Evolutionary conservation across 257 asterid species (phyloP).

Genomic region (Solanum sitiens): DNA sequence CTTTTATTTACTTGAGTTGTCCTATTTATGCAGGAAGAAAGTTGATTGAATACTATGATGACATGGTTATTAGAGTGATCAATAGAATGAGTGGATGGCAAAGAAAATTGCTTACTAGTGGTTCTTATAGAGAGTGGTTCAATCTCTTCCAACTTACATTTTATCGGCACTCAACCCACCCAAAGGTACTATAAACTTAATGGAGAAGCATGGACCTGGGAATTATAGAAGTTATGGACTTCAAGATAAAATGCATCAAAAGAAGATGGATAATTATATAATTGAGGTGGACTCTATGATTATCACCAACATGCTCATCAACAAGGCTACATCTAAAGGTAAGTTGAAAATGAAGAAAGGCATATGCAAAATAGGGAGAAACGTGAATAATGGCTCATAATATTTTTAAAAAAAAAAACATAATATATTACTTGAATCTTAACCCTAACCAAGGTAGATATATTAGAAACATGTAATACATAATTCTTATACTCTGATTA

Average conservation of each 20-base stretch:
- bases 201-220: neutral
- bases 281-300: neutral
- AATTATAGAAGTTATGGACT: neutral
- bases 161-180: neutral
- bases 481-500: neutral
- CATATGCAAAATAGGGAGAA: neutral
- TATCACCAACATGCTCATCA: neutral
- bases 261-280: neutral
- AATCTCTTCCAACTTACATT: neutral
- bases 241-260: neutral
- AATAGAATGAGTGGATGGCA: neutral
- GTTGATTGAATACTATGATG: neutral
- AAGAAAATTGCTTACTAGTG: neutral
- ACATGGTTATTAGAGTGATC: neutral
- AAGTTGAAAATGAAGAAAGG: neutral
- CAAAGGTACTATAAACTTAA: neutral
- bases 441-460: neutral
- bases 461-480: neutral
- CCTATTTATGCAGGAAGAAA: neutral
- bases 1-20: neutral
- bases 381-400: neutral
- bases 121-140: neutral
- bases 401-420: neutral
- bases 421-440: neutral
- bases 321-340: neutral